Conservation (phyloP, 768 basidiomycete genomes). For the Pilatotrama ljubarskyi region DNA sequence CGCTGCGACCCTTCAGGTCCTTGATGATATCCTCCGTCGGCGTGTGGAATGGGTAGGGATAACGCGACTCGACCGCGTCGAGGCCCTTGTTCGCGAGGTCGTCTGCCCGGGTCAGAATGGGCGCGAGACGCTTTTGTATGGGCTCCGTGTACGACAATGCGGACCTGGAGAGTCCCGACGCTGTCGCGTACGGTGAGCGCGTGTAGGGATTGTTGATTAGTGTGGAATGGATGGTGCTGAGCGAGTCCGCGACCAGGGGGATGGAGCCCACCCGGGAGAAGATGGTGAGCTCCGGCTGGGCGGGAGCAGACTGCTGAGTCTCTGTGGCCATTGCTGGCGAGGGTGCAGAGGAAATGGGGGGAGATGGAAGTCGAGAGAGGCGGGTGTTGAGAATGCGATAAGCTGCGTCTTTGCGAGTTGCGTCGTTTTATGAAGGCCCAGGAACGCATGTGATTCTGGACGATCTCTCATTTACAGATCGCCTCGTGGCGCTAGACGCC, state of each 20-base stretch:
- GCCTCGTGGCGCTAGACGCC: slow-evolving; percentile 11
- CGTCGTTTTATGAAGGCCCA: slow-evolving; percentile 11
- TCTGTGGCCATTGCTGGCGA: slow-evolving; percentile 38
- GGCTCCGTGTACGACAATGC: slow-evolving; percentile 55
- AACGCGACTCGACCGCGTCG: slow-evolving; percentile 69
- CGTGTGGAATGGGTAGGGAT: slow-evolving; percentile 74
- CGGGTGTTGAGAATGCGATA: not conserved
- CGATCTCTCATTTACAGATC: slow-evolving; percentile 1
- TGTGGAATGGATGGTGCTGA: slow-evolving; percentile 59
- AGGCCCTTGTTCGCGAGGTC: slow-evolving; percentile 72
- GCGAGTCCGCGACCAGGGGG: slow-evolving; percentile 66
- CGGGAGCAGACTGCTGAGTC: slow-evolving; percentile 29
- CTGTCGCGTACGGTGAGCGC: slow-evolving; percentile 63
- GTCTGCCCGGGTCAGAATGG: slow-evolving; percentile 63
- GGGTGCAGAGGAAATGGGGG: not conserved
- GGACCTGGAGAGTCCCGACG: slow-evolving; percentile 53
- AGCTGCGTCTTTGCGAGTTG: slow-evolving; percentile 4
- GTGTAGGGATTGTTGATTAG: slow-evolving; percentile 62
- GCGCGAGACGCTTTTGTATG: slow-evolving; percentile 62
- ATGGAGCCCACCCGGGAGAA: slow-evolving; percentile 68
- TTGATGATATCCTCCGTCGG: slow-evolving; percentile 70
- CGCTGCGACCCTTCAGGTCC: slow-evolving; percentile 56
- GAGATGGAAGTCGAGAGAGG: slow-evolving; percentile 2
- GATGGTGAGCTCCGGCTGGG: slow-evolving; percentile 58
- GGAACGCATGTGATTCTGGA: slow-evolving; percentile 19